Conservation (phyloP, 2,329 filamentous ascomycete species). For the Botrytis aclada region DNA sequence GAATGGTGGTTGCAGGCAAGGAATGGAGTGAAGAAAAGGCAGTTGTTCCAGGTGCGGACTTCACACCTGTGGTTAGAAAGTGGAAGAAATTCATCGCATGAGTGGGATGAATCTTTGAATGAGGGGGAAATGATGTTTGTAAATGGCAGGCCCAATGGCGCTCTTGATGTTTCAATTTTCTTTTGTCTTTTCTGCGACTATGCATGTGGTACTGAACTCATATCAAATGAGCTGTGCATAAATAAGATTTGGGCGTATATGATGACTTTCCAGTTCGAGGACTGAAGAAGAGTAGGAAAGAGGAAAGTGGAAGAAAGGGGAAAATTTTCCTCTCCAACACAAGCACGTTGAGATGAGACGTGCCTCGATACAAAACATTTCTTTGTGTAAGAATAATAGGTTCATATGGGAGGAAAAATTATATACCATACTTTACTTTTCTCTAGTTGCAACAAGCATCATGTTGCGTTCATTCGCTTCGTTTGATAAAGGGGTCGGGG, state of each 20-base stretch:
- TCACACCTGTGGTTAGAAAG: constrained; percentile 17
- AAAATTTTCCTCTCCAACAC: neutral
- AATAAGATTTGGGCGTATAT: constrained; percentile 15
- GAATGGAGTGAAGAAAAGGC: constrained; percentile 20
- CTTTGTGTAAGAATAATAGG: constrained; percentile 9
- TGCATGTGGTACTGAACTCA: neutral
- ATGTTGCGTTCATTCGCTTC: constrained; percentile 12
- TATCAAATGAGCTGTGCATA: constrained; percentile 1
- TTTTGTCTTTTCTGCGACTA: constrained; percentile 11
- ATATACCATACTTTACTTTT: constrained; percentile 11
- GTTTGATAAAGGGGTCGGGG: neutral
- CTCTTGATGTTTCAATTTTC: constrained; percentile 1
- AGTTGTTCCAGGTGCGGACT: constrained; percentile 10
- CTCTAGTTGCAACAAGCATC: neutral
- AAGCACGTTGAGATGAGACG: neutral
- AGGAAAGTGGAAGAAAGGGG: neutral
- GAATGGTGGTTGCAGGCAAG: constrained; percentile 20
- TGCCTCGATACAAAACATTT: constrained; percentile 8
- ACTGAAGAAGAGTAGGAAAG: neutral
- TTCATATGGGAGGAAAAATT: constrained; percentile 4
- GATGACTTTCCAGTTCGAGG: neutral
- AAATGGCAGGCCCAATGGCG: constrained; percentile 12
- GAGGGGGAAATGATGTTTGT: constrained; percentile 11
- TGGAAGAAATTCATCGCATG: constrained; percentile 27
- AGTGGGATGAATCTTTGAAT: neutral